Conservation (phyloP, 441 rosid genomes). For the Gossypium davidsonii region DNA sequence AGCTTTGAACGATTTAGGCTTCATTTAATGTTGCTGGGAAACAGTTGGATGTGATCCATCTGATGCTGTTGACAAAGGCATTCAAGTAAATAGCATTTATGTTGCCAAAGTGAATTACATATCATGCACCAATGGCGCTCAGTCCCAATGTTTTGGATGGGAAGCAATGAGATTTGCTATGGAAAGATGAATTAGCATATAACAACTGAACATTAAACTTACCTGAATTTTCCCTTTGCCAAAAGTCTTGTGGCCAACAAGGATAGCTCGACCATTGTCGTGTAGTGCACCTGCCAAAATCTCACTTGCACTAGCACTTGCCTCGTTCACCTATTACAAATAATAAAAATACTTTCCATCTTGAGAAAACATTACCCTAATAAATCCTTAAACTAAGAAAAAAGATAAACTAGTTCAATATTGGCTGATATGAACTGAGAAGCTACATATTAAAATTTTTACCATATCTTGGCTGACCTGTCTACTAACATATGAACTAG, state of each 20-base stretch:
- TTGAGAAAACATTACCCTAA: background rate
- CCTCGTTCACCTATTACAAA: conserved; percentile 64
- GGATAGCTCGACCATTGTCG: conserved; percentile 86
- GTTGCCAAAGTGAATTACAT: background rate
- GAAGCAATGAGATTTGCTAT: background rate
- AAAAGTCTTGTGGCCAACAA: conserved; percentile 75
- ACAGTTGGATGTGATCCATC: background rate
- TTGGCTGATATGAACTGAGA: background rate
- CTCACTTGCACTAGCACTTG: conserved; percentile 96
- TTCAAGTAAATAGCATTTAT: background rate
- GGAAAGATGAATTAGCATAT: background rate
- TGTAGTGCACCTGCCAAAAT: conserved; percentile 87
- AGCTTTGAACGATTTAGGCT: background rate
- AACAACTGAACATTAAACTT: background rate
- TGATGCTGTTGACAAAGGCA: background rate
- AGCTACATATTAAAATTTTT: background rate
- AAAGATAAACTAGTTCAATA: background rate
- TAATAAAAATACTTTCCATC: background rate
- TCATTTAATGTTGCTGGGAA: background rate
- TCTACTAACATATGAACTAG: background rate
- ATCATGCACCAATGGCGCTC: background rate
- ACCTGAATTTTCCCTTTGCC: conserved; percentile 95
- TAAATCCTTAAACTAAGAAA: background rate
- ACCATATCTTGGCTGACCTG: background rate
- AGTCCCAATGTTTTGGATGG: background rate